Conservation (phyloP, 495 filamentous ascomycete species). For the Penicillium maclennaniae region DNA sequence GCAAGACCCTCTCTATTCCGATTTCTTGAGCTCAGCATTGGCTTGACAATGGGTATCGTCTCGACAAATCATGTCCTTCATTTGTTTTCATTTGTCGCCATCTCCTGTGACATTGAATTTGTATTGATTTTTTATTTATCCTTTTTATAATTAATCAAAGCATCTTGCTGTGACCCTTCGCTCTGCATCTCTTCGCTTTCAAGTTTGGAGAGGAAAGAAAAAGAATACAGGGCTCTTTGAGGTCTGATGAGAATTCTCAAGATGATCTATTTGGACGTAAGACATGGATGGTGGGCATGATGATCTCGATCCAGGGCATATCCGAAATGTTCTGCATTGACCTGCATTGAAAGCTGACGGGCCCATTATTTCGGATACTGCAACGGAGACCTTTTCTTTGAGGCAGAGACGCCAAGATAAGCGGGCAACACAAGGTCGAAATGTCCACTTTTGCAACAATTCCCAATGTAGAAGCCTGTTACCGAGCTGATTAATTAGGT, state of each 20-base stretch:
- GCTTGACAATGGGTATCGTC: background rate
- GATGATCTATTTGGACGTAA: no score
- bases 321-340: no score
- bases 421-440: no score
- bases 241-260: no score
- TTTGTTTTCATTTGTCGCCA: constrained; percentile 17
- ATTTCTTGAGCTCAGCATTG: background rate
- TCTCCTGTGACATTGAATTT: constrained; percentile 5
- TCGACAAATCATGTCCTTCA: constrained; percentile 10
- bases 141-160: background rate
- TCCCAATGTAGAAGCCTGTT: background rate
- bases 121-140: constrained; percentile 20
- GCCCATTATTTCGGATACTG: background rate
- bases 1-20: constrained; percentile 11
- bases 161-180: no score
- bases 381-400: no score
- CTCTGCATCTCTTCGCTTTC: no score
- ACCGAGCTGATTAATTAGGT: constrained; percentile 7
- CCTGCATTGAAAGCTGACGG: background rate
- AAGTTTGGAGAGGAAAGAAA: no score
- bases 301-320: background rate
- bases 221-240: no score
- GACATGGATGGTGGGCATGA: background rate
- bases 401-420: no score
- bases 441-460: no score